A percentile compares a stretch with the other conserved stretches of the same genome.
Evolutionary conservation across 2,329 filamentous ascomycete species (phyloP).

Genomic region (Penicillium sclerotigenum): DNA sequence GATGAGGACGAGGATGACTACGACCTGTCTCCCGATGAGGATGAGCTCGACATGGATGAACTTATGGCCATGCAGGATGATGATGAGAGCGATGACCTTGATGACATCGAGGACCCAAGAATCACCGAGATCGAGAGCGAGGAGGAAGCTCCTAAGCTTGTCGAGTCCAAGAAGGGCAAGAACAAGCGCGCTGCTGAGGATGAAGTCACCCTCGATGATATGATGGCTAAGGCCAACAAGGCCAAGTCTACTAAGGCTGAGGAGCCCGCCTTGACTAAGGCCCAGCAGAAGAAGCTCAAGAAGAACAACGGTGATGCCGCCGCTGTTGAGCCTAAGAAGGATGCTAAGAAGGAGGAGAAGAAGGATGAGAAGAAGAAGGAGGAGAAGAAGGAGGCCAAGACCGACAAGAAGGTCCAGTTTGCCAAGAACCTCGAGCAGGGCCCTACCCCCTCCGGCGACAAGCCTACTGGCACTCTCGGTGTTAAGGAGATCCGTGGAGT

Average conservation of each 20-base stretch:
- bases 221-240: constrained; percentile 72
- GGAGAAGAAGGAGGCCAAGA: constrained; percentile 51
- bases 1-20: constrained; percentile 70
- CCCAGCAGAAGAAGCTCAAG: constrained; percentile 97
- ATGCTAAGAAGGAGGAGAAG: constrained; percentile 51
- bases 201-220: constrained; percentile 68
- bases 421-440: constrained; percentile 98
- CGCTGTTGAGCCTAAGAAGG: constrained; percentile 56
- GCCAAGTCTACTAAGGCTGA: constrained; percentile 58
- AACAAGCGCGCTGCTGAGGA: constrained; percentile 88
- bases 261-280: constrained; percentile 76
- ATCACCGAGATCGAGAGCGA: constrained; percentile 79
- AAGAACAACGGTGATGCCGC: constrained; percentile 95
- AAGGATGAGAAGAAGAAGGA: constrained; percentile 75
- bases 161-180: constrained; percentile 62
- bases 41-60: constrained; percentile 65
- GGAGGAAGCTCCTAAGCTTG: constrained; percentile 62
- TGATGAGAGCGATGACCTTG: constrained; percentile 71
- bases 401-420: constrained; percentile 96
- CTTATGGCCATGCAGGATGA: constrained; percentile 46
- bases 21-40: constrained; percentile 74
- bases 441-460: constrained; percentile 67
- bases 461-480: constrained; percentile 58
- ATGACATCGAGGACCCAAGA: constrained; percentile 73
- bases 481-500: constrained; percentile 83